Evolutionary conservation across 2,329 filamentous ascomycete genomes (phyloP).

Genomic region (Neofusicoccum parvum): DNA sequence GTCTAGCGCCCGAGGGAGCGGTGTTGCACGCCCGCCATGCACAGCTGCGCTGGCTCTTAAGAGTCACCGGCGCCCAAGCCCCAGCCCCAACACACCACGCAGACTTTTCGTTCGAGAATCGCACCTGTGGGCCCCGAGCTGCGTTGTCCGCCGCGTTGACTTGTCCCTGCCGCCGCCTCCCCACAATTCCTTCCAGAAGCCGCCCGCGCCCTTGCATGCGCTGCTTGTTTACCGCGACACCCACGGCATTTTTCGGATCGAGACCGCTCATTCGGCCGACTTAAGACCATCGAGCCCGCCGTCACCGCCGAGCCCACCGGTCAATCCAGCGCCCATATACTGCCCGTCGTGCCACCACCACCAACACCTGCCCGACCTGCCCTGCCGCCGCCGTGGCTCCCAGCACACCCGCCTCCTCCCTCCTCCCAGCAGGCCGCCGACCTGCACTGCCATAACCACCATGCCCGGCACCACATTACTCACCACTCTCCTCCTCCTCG

Average conservation of each 20-base stretch:
- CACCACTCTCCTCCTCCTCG: constrained; percentile 10
- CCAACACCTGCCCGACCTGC: neutral
- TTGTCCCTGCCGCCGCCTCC: neutral
- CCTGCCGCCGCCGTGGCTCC: neutral
- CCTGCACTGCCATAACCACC: neutral
- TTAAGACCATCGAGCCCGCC: neutral
- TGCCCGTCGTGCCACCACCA: neutral
- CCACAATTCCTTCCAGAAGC: constrained; percentile 12
- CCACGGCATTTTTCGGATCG: neutral
- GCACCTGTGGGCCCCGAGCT: neutral
- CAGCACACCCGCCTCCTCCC: neutral
- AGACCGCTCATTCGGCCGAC: neutral
- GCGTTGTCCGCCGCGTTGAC: neutral
- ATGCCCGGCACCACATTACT: neutral
- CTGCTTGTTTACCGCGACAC: too few species aligned
- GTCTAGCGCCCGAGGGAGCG: constrained; percentile 7
- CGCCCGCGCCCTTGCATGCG: neutral
- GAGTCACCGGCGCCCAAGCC: neutral
- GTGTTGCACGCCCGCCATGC: constrained; percentile 6
- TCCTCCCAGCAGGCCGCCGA: neutral
- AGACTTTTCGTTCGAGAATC: neutral
- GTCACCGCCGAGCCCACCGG: constrained; percentile 6
- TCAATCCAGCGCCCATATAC: constrained; percentile 1
- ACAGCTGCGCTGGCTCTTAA: constrained; percentile 1
- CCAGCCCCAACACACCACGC: neutral